phyloP scores from a whole-genome alignment of 1,284 basidiomycete species.

The Pisolithus thermaeus region DNA sequence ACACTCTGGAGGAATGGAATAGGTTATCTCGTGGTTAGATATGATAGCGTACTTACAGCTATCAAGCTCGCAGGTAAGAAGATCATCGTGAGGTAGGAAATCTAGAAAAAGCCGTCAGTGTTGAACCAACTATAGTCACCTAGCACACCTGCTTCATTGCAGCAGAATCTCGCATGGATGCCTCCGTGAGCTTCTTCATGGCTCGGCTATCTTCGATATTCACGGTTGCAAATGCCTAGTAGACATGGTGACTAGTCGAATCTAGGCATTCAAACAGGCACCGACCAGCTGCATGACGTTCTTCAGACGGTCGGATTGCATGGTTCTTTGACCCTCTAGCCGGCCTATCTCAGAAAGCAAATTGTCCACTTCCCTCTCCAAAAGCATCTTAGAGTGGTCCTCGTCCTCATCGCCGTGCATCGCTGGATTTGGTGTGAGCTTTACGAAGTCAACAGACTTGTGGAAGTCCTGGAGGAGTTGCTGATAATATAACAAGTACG shows the following conservation, averaged over 20 bases:
- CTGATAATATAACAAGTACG: slow-evolving; percentile 43
- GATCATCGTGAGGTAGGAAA: slow-evolving; percentile 27
- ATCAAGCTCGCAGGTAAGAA: slow-evolving; percentile 29
- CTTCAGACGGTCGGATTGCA: slow-evolving; percentile 39
- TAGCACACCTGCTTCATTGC: slow-evolving; percentile 41
- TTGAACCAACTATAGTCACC: not conserved
- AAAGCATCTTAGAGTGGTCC: slow-evolving; percentile 18
- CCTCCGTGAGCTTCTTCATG: slow-evolving; percentile 42
- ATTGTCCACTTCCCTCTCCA: slow-evolving; percentile 36
- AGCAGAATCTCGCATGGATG: slow-evolving; percentile 40
- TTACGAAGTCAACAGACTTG: slow-evolving; percentile 40
- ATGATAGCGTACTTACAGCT: slow-evolving; percentile 30
- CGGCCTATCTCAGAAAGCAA: slow-evolving; percentile 38
- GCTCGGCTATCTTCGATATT: slow-evolving; percentile 44
- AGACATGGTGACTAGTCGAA: slow-evolving; percentile 3
- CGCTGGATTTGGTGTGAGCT: slow-evolving; percentile 37
- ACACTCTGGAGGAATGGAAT: slow-evolving; percentile 20
- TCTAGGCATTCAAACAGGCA: not conserved
- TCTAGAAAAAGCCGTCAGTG: slow-evolving; percentile 10
- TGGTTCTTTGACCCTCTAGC: slow-evolving; percentile 32
- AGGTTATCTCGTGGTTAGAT: not conserved
- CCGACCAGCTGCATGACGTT: slow-evolving; percentile 47
- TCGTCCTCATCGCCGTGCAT: slow-evolving; percentile 18
- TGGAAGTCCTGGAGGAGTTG: slow-evolving; percentile 43
- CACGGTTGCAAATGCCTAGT: slow-evolving; percentile 44